These are phyloP conservation scores for Pecoramyces ruminantium DNA, from an alignment of 192 early-diverging fungal species.

Conservation along the genomic window DNA sequence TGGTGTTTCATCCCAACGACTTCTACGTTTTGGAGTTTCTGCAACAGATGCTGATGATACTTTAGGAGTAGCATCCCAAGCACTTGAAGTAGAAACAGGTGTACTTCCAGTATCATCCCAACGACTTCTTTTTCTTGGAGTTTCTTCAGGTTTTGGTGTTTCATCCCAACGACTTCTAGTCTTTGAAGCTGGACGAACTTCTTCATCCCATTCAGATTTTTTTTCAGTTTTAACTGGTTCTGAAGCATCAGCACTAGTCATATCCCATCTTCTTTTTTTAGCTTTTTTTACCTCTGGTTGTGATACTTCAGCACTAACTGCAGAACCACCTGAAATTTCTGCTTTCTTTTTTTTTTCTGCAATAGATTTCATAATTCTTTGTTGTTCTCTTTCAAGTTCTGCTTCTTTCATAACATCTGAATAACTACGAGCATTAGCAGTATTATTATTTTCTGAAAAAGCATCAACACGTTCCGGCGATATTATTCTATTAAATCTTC, in stretches of 20 bases:
- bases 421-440: conserved; percentile 44
- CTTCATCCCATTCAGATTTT: conserved; percentile 73
- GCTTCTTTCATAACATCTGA: conserved; percentile 70
- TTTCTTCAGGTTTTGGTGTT: conserved; percentile 46
- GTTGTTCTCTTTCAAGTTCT: conserved; percentile 70
- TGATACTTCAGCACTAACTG: neutral
- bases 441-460: conserved; percentile 29
- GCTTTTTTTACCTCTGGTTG: neutral
- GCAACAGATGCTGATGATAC: conserved; percentile 10
- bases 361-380: conserved; percentile 47
- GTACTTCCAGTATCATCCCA: conserved; percentile 54
- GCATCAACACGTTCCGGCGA: conserved; percentile 71
- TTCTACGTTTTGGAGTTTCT: conserved; percentile 53
- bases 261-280: conserved; percentile 13
- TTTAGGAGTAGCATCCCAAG: conserved; percentile 67
- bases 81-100: conserved; percentile 13
- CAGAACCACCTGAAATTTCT: conserved; percentile 3
- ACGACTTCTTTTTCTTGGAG: conserved; percentile 41
- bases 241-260: conserved; percentile 17
- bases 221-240: conserved; percentile 16
- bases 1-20: conserved; percentile 94
- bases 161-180: conserved; percentile 44
- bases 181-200: neutral
- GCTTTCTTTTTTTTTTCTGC: conserved; percentile 54
- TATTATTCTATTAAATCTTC: conserved; percentile 57